Conservation (phyloP, 306 rosid genomes). For the Acacia melanoxylon region DNA sequence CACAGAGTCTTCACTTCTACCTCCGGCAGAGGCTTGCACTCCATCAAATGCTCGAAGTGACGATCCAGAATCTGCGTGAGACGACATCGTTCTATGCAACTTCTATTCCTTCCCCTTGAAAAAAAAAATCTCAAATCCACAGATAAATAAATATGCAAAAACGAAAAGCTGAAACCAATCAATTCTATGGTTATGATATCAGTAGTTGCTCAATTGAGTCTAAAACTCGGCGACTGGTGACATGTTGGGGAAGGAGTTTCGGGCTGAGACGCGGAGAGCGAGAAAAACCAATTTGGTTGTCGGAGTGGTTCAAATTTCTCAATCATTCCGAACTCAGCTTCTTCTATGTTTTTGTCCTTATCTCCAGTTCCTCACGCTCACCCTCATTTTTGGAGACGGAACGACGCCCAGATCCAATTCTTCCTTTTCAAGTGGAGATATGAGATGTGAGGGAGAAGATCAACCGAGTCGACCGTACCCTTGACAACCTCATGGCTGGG, state of each 20-base stretch:
- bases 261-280: constrained; percentile 34
- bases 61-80: constrained; percentile 98
- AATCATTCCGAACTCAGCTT: constrained; percentile 44
- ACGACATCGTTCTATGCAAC: constrained; percentile 67
- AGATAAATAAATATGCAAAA: constrained; percentile 33
- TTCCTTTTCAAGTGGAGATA: too few relatives aligned
- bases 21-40: too few relatives aligned
- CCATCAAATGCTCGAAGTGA: constrained; percentile 35
- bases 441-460: too few relatives aligned
- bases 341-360: constrained; percentile 22
- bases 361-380: too few relatives aligned
- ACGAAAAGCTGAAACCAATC: constrained; percentile 28
- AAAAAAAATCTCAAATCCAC: constrained; percentile 51
- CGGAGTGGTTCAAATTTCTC: constrained; percentile 36
- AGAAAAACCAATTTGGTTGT: constrained; percentile 51
- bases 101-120: background rate
- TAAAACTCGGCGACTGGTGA: constrained; percentile 34
- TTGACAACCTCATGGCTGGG: too few relatives aligned
- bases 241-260: constrained; percentile 23
- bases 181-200: background rate
- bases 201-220: constrained; percentile 2
- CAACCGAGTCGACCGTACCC: too few relatives aligned
- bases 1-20: background rate
- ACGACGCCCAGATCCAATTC: too few relatives aligned
- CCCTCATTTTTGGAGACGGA: too few relatives aligned